Evolutionary conservation across 768 basidiomycete genomes (phyloP), one percentile per base, ranked within the genome.

Genomic region (Xerocomus potaroensis): DNA sequence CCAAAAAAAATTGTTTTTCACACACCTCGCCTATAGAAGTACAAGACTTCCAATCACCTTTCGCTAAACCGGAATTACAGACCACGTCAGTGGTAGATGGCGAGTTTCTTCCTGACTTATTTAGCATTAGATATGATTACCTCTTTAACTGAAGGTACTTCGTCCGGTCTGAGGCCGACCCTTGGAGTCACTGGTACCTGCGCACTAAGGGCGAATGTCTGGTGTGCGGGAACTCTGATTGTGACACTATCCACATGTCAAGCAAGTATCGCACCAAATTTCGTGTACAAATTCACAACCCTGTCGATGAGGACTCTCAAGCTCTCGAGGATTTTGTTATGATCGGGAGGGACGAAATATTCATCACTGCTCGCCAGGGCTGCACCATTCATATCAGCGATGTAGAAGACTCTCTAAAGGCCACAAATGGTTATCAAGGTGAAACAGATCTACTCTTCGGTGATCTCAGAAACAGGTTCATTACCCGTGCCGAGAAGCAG

Each of bases 291-390:
- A 34, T 32, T 41, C 39, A 27, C 33, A 36, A 36, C 40, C 2
- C 8, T 7, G 21, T 22, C n/a, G 8, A 12, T 3, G 33, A 19
- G 9, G n/a, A n/a, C 15, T 15, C 8, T 2, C 41, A 42, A 23
- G 10, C 5, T n/a, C 23, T 32, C 5, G 18, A 43, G 3, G 16
- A 18, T 19, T 9, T 47, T 5, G 47, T 48, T 15, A 16, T 48
- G 21, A 48, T 48, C n/a, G 34, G 34, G 14, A 36, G n/a, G 4
- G 47, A 48, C 31, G 33, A 42, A 21, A 16, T 42, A 10, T 16
- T 40, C 29, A 42, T 48, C 11, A 9, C 34, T 9, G 15, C 40
- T 11, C 12, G 18, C 40, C 36, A 37, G 12, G 47, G 42, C 18
- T 31, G 31, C 16, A 10, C 9, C 33, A 40, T 48, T 23, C 27